These are phyloP conservation scores for Ganoderma boninense DNA, from an alignment of 1,284 basidiomycete species.

Conservation along the genomic window DNA sequence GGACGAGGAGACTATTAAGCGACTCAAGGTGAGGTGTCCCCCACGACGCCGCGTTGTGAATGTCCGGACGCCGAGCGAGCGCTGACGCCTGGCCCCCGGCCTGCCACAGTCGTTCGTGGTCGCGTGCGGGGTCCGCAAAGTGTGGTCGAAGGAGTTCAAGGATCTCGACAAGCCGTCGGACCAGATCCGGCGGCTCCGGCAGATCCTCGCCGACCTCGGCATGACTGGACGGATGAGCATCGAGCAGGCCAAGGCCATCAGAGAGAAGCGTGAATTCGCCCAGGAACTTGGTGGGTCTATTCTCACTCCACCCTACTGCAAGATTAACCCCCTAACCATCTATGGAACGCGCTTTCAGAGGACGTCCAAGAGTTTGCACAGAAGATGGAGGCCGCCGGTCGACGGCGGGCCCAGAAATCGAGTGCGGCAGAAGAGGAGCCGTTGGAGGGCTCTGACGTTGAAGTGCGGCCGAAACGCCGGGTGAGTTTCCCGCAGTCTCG, in stretches of 20 bases:
- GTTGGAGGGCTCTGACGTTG: slow-evolving; percentile 46
- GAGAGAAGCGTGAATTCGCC: slow-evolving; percentile 74
- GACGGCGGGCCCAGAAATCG: slow-evolving; percentile 28
- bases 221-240: slow-evolving; percentile 83
- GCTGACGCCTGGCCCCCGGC: too few species aligned
- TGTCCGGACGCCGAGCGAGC: background rate
- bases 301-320: background rate
- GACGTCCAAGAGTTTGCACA: slow-evolving; percentile 69
- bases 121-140: slow-evolving; percentile 84
- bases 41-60: background rate
- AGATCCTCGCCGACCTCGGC: slow-evolving; percentile 75
- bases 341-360: slow-evolving; percentile 48
- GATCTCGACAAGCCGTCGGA: slow-evolving; percentile 63
- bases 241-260: slow-evolving; percentile 81
- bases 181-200: slow-evolving; percentile 73
- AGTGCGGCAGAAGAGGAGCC: slow-evolving; percentile 33
- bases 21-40: slow-evolving; percentile 41
- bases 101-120: slow-evolving; percentile 65
- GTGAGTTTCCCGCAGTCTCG: slow-evolving; percentile 34
- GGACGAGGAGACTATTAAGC: slow-evolving; percentile 47
- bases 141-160: slow-evolving; percentile 83
- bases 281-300: slow-evolving; percentile 77
- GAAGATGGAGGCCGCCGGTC: slow-evolving; percentile 38
- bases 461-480: slow-evolving; percentile 44
- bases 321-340: background rate